These are phyloP conservation scores for Colletotrichum filicis DNA, from an alignment of 2,329 filamentous ascomycete genomes.

Conservation along the genomic window DNA sequence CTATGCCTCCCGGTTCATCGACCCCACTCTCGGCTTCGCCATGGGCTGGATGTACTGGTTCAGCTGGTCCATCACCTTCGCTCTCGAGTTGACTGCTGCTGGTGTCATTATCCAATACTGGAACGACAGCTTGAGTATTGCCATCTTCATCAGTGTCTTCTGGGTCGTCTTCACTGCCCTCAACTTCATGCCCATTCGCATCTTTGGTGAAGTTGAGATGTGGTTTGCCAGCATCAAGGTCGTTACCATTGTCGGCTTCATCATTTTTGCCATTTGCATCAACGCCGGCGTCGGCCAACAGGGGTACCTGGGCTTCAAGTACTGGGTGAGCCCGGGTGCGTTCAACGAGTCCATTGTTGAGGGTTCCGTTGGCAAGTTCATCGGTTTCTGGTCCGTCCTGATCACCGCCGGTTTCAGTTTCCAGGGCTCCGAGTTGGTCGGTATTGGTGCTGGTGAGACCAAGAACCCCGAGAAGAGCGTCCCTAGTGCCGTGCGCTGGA, in stretches of 20 bases:
- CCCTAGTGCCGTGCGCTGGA: conserved; percentile 77
- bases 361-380: conserved; percentile 68
- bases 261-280: conserved; percentile 81
- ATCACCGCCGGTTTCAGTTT: conserved; percentile 77
- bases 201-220: conserved; percentile 83
- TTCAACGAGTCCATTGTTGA: conserved; percentile 70
- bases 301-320: conserved; percentile 79
- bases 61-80: conserved; percentile 78
- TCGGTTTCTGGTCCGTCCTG: conserved; percentile 76
- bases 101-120: conserved; percentile 83
- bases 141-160: conserved; percentile 79
- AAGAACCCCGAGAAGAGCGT: conserved; percentile 78
- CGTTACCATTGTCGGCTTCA: conserved; percentile 77
- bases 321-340: conserved; percentile 76
- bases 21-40: conserved; percentile 77
- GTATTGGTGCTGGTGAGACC: conserved; percentile 82
- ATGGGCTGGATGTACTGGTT: conserved; percentile 91
- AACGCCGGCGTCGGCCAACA: conserved; percentile 76
- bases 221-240: conserved; percentile 84
- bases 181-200: conserved; percentile 78
- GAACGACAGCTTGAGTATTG: conserved; percentile 70
- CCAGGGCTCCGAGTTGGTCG: conserved; percentile 81
- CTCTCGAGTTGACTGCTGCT: conserved; percentile 77
- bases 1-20: conserved; percentile 80
- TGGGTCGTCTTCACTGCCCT: conserved; percentile 75